Percentiles rank a stretch among this genome's conserved stretches.
These are phyloP conservation scores for Trametes sp. DNA, from an alignment of 1,284 basidiomycete species.

Conservation along the genomic window DNA sequence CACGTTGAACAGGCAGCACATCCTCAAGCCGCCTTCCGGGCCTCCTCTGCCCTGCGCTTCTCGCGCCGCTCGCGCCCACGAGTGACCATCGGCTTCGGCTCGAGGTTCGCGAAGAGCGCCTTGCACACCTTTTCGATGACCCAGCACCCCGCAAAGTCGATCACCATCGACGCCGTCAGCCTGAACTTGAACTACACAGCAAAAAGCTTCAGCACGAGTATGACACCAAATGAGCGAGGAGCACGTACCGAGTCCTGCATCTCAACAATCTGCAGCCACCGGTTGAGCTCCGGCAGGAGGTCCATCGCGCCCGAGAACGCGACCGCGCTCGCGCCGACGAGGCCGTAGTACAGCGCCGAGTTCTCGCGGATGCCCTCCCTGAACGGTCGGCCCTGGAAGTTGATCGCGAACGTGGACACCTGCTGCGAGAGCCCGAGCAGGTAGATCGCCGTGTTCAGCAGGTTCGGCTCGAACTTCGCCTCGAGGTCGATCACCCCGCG, in stretches of 20 bases:
- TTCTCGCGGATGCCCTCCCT: slow-evolving; percentile 96
- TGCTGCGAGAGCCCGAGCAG: slow-evolving; percentile 93
- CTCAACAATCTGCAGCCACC: slow-evolving; percentile 97
- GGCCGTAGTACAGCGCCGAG: slow-evolving; percentile 88
- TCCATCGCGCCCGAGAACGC: slow-evolving; percentile 95
- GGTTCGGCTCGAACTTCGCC: slow-evolving; percentile 91
- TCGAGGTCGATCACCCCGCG: slow-evolving; percentile 89
- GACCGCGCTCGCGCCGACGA: slow-evolving; percentile 86
- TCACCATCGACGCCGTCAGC: slow-evolving; percentile 81
- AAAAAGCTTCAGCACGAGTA: neutral
- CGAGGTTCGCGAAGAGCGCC: slow-evolving; percentile 86
- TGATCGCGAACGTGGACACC: slow-evolving; percentile 96
- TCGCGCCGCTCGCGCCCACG: slow-evolving; percentile 80
- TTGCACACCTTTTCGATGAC: slow-evolving; percentile 87
- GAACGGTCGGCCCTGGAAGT: slow-evolving; percentile 96
- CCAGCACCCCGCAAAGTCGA: slow-evolving; percentile 92
- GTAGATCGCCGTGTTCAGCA: slow-evolving; percentile 95
- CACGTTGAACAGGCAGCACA: neutral
- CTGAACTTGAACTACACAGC: slow-evolving; percentile 76
- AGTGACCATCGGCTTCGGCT: slow-evolving; percentile 87
- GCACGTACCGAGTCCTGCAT: slow-evolving; percentile 78
- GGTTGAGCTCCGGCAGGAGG: slow-evolving; percentile 93
- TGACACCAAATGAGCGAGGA: neutral
- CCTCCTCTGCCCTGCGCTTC: slow-evolving; percentile 30
- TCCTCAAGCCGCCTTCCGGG: slow-evolving; percentile 12